Evolutionary conservation across 2,329 filamentous ascomycete genomes (phyloP).

Genomic region (Colletotrichum spaethianum): DNA sequence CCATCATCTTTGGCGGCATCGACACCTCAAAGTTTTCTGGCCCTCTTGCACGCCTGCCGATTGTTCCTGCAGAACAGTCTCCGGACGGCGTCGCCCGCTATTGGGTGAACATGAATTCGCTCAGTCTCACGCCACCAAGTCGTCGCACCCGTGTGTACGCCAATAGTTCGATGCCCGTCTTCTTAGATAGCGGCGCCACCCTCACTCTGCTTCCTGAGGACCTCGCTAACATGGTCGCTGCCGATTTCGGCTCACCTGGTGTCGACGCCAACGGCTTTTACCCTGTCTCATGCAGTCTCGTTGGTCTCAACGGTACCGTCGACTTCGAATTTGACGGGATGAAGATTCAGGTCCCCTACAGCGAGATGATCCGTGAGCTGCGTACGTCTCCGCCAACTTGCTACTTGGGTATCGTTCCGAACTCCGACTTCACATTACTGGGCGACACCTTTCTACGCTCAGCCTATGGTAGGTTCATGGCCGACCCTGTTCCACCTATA

Average conservation of each 20-base stretch:
- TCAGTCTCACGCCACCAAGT: slow-evolving; percentile 58
- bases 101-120: slow-evolving; percentile 64
- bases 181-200: slow-evolving; percentile 80
- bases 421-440: slow-evolving; percentile 64
- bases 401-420: slow-evolving; percentile 65
- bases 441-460: slow-evolving; percentile 72
- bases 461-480: slow-evolving; percentile 60
- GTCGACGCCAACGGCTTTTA: slow-evolving; percentile 61
- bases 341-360: slow-evolving; percentile 64
- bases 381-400: slow-evolving; percentile 52
- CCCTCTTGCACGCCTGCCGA: slow-evolving; percentile 70
- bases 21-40: slow-evolving; percentile 76
- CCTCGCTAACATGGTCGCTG: slow-evolving; percentile 65
- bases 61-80: slow-evolving; percentile 68
- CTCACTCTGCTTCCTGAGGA: slow-evolving; percentile 75
- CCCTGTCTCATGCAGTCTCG: slow-evolving; percentile 60
- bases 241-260: slow-evolving; percentile 61
- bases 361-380: slow-evolving; percentile 61
- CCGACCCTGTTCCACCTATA: neutral
- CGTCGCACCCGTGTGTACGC: slow-evolving; percentile 47
- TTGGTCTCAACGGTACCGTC: slow-evolving; percentile 57
- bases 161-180: slow-evolving; percentile 65
- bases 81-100: slow-evolving; percentile 68
- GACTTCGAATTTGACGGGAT: slow-evolving; percentile 65
- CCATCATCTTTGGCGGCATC: slow-evolving; percentile 77